These are phyloP conservation scores for Huiozyma naganishii DNA, from an alignment of 805 yeast species.

Conservation along the genomic window DNA sequence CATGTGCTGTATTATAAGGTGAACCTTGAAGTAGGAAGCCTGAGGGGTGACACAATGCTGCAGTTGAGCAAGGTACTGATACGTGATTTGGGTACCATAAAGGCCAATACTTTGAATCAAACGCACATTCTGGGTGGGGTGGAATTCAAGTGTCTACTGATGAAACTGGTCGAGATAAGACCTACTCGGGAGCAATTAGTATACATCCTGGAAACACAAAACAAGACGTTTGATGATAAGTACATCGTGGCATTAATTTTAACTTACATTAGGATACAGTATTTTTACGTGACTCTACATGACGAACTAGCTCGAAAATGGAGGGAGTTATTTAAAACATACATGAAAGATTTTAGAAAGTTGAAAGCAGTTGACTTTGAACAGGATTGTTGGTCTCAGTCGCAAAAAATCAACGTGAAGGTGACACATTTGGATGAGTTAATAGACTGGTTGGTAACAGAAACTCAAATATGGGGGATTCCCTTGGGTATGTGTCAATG, in stretches of 20 bases:
- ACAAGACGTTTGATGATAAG: conserved; percentile 55
- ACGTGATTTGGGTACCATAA: conserved; percentile 20
- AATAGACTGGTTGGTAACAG: conserved; percentile 47
- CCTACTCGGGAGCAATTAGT: conserved; percentile 36
- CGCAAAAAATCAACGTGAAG: conserved; percentile 11
- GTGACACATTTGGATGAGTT: conserved; percentile 61
- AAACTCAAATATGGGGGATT: conserved; percentile 59
- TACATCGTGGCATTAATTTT: conserved; percentile 38
- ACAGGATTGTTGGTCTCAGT: conserved; percentile 25
- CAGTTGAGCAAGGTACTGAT: conserved; percentile 15
- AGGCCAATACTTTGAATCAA: conserved; percentile 8
- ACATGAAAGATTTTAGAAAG: conserved; percentile 57
- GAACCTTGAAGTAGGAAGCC: conserved; percentile 15
- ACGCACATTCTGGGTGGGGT: conserved; percentile 22
- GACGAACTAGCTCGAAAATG: conserved; percentile 38
- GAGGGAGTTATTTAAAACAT: conserved; percentile 42
- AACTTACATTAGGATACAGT: conserved; percentile 44
- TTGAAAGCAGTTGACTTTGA: conserved; percentile 37
- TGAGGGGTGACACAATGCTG: conserved; percentile 23
- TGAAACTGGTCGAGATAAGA: conserved; percentile 65
- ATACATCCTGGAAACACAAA: conserved; percentile 38
- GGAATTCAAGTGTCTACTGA: conserved; percentile 46
- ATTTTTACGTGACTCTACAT: conserved; percentile 20
- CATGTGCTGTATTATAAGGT: conserved; percentile 24
- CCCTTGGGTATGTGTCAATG: conserved; percentile 55